phyloP scores from a whole-genome alignment of 768 basidiomycete species.

The Coprinopsis marcescibilis region DNA sequence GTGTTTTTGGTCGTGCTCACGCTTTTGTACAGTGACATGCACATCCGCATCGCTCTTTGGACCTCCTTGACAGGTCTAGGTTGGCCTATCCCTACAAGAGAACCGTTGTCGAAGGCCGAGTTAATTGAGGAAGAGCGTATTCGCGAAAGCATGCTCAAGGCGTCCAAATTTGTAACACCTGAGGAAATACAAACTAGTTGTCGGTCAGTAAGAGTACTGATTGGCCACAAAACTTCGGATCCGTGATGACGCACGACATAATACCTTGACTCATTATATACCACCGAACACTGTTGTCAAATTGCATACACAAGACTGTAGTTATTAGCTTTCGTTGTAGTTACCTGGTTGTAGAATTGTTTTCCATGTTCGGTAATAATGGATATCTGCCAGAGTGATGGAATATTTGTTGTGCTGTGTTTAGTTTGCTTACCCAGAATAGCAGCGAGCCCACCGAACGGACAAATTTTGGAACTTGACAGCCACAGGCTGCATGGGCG shows the following conservation, averaged over 20 bases:
- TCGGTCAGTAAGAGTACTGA: conserved; percentile 55
- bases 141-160: conserved; percentile 55
- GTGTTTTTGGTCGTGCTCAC: conserved; percentile 1
- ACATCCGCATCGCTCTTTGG: conserved; percentile 58
- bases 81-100: conserved; percentile 53
- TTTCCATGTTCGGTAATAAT: too few species aligned
- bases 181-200: conserved; percentile 51
- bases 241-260: conserved; percentile 22
- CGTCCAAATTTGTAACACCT: conserved; percentile 42
- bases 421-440: conserved; percentile 4
- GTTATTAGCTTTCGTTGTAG: too few species aligned
- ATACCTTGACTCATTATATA: background rate
- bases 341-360: too few species aligned
- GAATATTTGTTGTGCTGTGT: background rate
- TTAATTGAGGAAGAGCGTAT: conserved; percentile 61
- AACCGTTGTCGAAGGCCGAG: conserved; percentile 64
- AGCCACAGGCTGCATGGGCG: conserved; percentile 12
- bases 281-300: too few species aligned
- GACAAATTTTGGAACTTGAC: conserved; percentile 16
- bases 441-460: conserved; percentile 35
- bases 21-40: conserved; percentile 49
- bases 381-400: too few species aligned
- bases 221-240: conserved; percentile 63
- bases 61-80: conserved; percentile 53
- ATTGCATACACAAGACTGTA: too few species aligned